Evolutionary conservation across 129 eudicot genomes (phyloP).

Genomic region (Centrapalus pauciflorus): DNA sequence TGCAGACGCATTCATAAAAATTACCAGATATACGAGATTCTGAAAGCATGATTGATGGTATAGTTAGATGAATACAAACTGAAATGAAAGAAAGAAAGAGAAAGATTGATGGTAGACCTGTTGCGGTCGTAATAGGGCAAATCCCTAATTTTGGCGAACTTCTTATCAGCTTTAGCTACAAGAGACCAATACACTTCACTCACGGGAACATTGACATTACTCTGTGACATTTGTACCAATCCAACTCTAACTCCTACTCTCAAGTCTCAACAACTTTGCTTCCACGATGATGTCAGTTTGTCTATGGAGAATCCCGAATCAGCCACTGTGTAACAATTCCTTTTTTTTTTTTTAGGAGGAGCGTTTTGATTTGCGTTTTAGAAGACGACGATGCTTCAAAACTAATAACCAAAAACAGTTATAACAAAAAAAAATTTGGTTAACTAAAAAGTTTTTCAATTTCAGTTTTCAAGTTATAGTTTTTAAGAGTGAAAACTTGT

Average conservation of each 20-base stretch:
- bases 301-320: no score
- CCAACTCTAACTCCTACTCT: background rate
- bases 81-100: background rate
- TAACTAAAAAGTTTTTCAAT: no score
- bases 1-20: background rate
- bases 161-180: slow-evolving; percentile 91
- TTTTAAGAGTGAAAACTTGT: no score
- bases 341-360: no score
- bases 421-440: no score
- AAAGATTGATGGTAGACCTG: slow-evolving; percentile 56
- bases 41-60: background rate
- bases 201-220: slow-evolving; percentile 51
- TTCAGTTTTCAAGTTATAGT: no score
- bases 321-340: no score
- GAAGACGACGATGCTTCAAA: no score
- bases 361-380: no score
- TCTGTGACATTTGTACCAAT: slow-evolving; percentile 53
- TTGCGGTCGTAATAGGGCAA: slow-evolving; percentile 90
- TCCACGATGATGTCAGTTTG: slow-evolving; percentile 1
- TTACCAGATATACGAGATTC: background rate
- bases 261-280: background rate
- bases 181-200: slow-evolving; percentile 79
- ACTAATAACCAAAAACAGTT: no score
- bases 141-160: slow-evolving; percentile 93
- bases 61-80: background rate